Percentiles rank a stretch among this genome's conserved stretches.
These are phyloP conservation scores for Mycena sanguinolenta DNA, from an alignment of 768 basidiomycete species.

Conservation along the genomic window DNA sequence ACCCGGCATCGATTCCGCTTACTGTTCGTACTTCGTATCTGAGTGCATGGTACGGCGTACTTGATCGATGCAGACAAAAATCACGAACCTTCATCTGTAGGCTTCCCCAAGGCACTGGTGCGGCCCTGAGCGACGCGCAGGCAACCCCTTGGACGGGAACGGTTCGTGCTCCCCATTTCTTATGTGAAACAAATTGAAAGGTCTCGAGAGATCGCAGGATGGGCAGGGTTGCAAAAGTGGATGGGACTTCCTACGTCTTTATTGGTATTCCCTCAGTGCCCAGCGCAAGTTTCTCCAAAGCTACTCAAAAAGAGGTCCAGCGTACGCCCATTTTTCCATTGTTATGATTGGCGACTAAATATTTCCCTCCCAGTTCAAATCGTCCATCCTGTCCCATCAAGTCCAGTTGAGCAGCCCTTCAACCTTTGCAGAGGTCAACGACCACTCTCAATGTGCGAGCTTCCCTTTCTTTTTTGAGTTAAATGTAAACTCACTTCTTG, in stretches of 20 bases:
- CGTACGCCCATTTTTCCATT: no score
- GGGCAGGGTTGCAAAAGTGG: conserved; percentile 77
- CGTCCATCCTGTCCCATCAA: conserved; percentile 67
- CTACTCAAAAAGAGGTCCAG: conserved; percentile 67
- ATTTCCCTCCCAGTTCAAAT: conserved; percentile 66
- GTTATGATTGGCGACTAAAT: not conserved
- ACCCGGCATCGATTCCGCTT: conserved; percentile 18
- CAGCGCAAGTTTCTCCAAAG: conserved; percentile 58
- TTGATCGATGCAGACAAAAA: not conserved
- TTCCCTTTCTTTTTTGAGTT: no score
- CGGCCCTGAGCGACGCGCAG: conserved; percentile 66
- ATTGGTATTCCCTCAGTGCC: conserved; percentile 66
- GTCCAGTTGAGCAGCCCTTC: conserved; percentile 63
- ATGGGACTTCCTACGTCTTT: conserved; percentile 67
- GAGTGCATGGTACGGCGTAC: conserved; percentile 7
- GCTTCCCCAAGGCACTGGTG: conserved; percentile 42
- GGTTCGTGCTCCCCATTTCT: conserved; percentile 42
- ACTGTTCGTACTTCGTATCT: conserved; percentile 24
- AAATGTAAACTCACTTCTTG: no score
- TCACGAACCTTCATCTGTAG: not conserved
- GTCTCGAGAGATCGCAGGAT: conserved; percentile 64
- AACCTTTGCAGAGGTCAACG: conserved; percentile 64
- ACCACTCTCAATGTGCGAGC: conserved; percentile 71
- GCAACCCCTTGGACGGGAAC: conserved; percentile 77
- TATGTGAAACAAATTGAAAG: not conserved